Evolutionary conservation across 176 grass and related monocot genomes (phyloP), one percentile per base, ranked within the genome.

Genomic region (Lolium rigidum): DNA sequence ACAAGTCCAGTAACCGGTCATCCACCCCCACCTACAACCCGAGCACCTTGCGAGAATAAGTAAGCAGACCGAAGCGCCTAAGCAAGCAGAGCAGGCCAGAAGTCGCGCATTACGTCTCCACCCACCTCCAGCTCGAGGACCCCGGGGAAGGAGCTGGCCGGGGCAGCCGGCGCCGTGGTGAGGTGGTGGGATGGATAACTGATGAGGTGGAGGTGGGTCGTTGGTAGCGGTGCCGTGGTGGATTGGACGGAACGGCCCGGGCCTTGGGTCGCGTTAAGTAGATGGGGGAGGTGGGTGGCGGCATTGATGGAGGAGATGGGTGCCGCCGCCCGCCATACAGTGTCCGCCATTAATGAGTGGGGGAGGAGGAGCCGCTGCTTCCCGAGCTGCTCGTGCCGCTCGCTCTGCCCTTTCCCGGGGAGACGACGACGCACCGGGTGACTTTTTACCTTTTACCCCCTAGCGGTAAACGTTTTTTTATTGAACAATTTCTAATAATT

Each of bases 121-220:
- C 82, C 88, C 68, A 88, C 85, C 87, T 92, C 82, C 82, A 77
- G 81, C 59, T 91, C 89, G 87, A 54, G 85, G 37, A 87, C 13
- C 69, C 70, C 64, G 18, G 28, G 44, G 39, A 18, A 60, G 80
- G 47, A 88, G 82, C 71, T 85, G 63, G 70, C 52, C 51, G 69
- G 85, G 85, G 46, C 80, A 80, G 75, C 54, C 83, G 55, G 83
- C 90, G 74, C 12, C 48, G 65, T 9, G 24, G 62, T 26, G 71
- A 48, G 68, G 75, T 9, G 68, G 75, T 2, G 3, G 9, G 58
- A 46, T 50, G 56, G 79, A 67, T 66, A 81, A 35, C 15, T 14
- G 70, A 38, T 71, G 64, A 61, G 35, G 78, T 58, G 79, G 24
- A 26, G 70, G 70, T 73, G 70, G 65, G 31, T 31, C 7, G 73